Percentiles rank a stretch among this genome's conserved stretches.
Evolutionary conservation across 2,329 filamentous ascomycete genomes (phyloP).

Genomic region (Scorias spongiosa): DNA sequence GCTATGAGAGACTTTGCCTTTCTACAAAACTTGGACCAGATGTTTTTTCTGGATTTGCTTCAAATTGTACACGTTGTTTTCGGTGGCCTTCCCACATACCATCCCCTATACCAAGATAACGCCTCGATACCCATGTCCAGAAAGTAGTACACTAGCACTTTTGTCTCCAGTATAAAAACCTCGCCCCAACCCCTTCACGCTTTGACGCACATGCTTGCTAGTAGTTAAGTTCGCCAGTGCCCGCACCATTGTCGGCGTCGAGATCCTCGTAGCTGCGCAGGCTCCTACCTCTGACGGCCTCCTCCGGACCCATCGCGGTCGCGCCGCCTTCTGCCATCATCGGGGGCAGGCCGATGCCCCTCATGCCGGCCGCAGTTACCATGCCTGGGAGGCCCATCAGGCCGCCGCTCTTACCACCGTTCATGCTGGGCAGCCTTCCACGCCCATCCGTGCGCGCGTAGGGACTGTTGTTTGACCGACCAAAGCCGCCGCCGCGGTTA

Average conservation of each 20-base stretch:
- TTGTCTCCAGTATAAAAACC: too few relatives aligned
- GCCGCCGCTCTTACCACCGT: constrained; percentile 15
- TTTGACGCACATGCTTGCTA: constrained; percentile 22
- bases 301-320: constrained; percentile 62
- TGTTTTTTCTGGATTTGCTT: too few relatives aligned
- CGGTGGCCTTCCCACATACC: too few relatives aligned
- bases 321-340: constrained; percentile 45
- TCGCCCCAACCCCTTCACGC: too few relatives aligned
- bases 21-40: too few relatives aligned
- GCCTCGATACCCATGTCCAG: too few relatives aligned
- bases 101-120: too few relatives aligned
- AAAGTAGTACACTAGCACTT: too few relatives aligned
- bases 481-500: constrained; percentile 14
- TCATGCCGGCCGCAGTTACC: constrained; percentile 1
- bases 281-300: constrained; percentile 83
- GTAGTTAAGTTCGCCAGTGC: constrained; percentile 80
- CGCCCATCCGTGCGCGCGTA: constrained; percentile 13
- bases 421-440: constrained; percentile 22
- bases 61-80: too few relatives aligned
- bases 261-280: constrained; percentile 96
- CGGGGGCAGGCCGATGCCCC: constrained; percentile 6
- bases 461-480: constrained; percentile 12
- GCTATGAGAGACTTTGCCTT: too few relatives aligned
- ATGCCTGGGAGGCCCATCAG: constrained; percentile 1
- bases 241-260: constrained; percentile 51